Conservation (phyloP, 768 basidiomycete species). For the Pleurotus platypus region DNA sequence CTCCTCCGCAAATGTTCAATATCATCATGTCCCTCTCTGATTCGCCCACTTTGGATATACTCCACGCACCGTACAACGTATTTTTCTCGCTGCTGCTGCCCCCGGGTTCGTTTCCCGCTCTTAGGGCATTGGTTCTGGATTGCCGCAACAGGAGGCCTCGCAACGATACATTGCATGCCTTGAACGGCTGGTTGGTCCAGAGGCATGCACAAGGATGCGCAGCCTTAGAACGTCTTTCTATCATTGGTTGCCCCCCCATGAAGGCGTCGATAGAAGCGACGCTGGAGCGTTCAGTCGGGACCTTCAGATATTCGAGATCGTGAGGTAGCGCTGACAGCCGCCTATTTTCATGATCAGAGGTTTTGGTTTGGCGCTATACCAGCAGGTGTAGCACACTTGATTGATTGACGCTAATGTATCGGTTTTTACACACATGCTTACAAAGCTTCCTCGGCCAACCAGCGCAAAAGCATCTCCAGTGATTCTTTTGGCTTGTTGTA, state of each 20-base stretch:
- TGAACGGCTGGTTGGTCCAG: neutral
- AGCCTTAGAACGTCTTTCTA: neutral
- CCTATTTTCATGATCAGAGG: too few relatives aligned
- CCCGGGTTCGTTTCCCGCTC: neutral
- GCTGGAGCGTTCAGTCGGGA: neutral
- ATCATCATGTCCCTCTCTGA: neutral
- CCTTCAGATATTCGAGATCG: neutral
- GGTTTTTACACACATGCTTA: neutral
- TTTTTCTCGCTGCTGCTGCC: neutral
- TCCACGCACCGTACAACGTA: neutral
- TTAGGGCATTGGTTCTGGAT: neutral
- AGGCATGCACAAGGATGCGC: neutral
- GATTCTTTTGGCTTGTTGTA: conserved; percentile 60
- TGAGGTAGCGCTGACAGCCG: too few relatives aligned
- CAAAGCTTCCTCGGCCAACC: conserved; percentile 31
- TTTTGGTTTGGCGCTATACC: too few relatives aligned
- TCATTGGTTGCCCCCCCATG: neutral
- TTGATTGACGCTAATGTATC: too few relatives aligned
- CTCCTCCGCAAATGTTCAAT: neutral
- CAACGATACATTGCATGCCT: neutral
- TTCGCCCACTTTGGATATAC: too few relatives aligned
- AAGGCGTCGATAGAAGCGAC: neutral
- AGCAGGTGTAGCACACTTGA: too few relatives aligned
- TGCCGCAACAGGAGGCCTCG: neutral
- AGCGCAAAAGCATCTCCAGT: conserved; percentile 44